These are phyloP conservation scores for Phytophthora citricola DNA, from an alignment of 352 stramenopile genomes.

Conservation along the genomic window DNA sequence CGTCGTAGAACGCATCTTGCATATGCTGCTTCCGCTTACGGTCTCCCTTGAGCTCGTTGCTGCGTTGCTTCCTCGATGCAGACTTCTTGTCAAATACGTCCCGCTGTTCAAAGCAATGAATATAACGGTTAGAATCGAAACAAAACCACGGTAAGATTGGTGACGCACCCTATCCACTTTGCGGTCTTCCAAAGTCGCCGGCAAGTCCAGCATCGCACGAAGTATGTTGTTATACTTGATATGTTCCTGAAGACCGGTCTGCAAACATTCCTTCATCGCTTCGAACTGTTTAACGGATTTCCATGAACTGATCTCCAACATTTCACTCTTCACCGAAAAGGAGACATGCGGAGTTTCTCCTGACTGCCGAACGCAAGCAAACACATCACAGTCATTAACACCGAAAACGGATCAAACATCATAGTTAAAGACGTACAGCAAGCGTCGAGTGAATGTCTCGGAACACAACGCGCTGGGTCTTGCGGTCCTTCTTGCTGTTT, in stretches of 20 bases:
- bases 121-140: slow-evolving; percentile 5
- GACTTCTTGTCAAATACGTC: slow-evolving; percentile 89
- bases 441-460: slow-evolving; percentile 85
- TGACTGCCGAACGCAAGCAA: slow-evolving; percentile 44
- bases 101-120: slow-evolving; percentile 42
- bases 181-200: slow-evolving; percentile 76
- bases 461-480: slow-evolving; percentile 85
- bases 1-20: slow-evolving; percentile 77
- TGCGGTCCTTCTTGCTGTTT: slow-evolving; percentile 91
- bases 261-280: slow-evolving; percentile 78
- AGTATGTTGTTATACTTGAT: slow-evolving; percentile 92
- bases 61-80: slow-evolving; percentile 73
- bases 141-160: background rate
- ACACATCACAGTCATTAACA: slow-evolving; percentile 6
- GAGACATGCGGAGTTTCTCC: slow-evolving; percentile 82
- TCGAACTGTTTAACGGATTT: slow-evolving; percentile 85
- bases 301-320: slow-evolving; percentile 81
- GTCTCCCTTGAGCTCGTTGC: slow-evolving; percentile 83
- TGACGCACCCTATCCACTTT: slow-evolving; percentile 75
- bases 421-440: slow-evolving; percentile 44
- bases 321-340: slow-evolving; percentile 79
- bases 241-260: slow-evolving; percentile 80
- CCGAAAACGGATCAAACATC: background rate
- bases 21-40: slow-evolving; percentile 80
- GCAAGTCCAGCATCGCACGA: slow-evolving; percentile 75